Evolutionary conservation across 108 stramenopile species (phyloP), one percentile per base, ranked within the genome.

Genomic region (Cyclostephanos tholiformis): DNA sequence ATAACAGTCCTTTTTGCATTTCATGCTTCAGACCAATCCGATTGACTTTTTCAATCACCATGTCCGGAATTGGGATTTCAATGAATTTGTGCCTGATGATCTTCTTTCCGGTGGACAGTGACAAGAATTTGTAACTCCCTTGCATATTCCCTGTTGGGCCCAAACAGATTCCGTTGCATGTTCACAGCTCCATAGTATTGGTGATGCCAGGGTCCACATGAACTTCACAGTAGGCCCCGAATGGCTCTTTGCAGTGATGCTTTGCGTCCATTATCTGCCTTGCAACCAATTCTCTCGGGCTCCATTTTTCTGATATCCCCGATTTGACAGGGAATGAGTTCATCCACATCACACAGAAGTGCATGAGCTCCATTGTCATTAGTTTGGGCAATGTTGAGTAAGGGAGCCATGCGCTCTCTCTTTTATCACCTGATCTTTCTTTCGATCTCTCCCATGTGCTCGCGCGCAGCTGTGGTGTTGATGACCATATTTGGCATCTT

Each of bases 351-450:
- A 0, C 22, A 14, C 19, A 32, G 32, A 32, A 32, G 32, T 32
- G 32, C 32, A 32, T 32, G 4, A 32, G 32, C 32, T 32, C 32
- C 2, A 32, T 32, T 32, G 32, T 32, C 32, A 32, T 32, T 2
- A 32, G 32, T 4, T 32, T 32, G 32, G 85, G 85, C 2, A 79
- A 12, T 0, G 29, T 3, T 0, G 72, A 11, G 55, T 69, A 82
- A 6, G 81, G 82, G 2, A 86, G 57, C 29, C 66, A 49, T 79
- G 23, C 7, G 32, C n/a, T 5, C 82, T 32, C 25, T 86, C 85
- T 53, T 64, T 20, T 74, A 19, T 51, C 82, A 77, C 23, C 56
- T 65, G 78, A 32, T 32, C 32, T 32, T 32, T 32, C 32, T 32
- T 4, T 32, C 32, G 32, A 32, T 32, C 32, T 32, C 77, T 1